phyloP scores from a whole-genome alignment of 1,284 basidiomycete genomes.

The Papiliotrema nemorosa region DNA sequence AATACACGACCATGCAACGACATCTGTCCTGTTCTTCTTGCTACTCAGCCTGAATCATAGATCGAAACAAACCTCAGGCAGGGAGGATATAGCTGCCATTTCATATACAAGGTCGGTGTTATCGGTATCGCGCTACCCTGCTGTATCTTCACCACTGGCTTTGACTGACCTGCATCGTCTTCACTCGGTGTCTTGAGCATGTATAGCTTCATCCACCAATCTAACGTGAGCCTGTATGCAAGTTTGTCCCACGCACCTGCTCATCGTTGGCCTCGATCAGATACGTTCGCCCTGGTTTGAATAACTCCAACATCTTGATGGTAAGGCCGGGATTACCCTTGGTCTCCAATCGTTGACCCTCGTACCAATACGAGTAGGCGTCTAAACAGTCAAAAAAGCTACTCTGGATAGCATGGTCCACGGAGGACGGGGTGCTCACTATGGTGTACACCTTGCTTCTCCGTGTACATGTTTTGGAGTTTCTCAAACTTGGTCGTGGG shows the following conservation, averaged over 20 bases:
- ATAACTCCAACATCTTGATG: slow-evolving; percentile 14
- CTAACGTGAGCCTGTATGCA: background rate
- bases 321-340: too few species aligned
- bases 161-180: background rate
- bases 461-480: background rate
- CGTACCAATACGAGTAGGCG: background rate
- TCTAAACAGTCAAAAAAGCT: background rate
- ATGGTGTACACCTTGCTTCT: background rate
- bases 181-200: too few species aligned
- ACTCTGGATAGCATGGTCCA: background rate
- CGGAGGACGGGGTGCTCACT: background rate
- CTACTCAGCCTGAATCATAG: too few species aligned
- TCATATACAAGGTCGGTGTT: too few species aligned
- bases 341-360: background rate
- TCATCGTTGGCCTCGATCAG: slow-evolving; percentile 7
- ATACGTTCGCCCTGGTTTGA: slow-evolving; percentile 10
- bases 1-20: too few species aligned
- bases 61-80: too few species aligned
- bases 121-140: too few species aligned
- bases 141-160: too few species aligned
- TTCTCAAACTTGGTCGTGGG: slow-evolving; percentile 3
- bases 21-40: too few species aligned
- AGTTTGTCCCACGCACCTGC: slow-evolving; percentile 3
- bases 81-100: too few species aligned
- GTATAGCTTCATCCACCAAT: too few species aligned